Percentiles rank a stretch among this genome's conserved stretches.
Evolutionary conservation across 805 yeast species (phyloP).

Genomic region (Cyberlindnera amylophila): DNA sequence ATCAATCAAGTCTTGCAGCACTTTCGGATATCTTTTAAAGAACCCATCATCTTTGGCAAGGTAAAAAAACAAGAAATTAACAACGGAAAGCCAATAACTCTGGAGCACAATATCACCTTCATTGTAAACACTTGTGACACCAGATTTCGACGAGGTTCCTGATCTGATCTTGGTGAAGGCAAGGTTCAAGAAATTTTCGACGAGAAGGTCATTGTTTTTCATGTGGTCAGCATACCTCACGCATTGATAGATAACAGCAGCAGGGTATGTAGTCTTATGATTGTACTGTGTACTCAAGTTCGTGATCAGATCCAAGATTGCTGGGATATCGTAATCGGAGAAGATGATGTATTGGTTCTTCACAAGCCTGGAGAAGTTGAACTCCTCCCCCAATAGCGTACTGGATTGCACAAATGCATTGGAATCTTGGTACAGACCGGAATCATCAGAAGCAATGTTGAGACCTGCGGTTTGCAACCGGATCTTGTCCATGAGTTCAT

Average conservation of each 20-base stretch:
- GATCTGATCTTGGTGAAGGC: conserved; percentile 60
- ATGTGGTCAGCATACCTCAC: conserved; percentile 63
- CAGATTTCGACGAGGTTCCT: conserved; percentile 57
- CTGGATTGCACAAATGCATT: conserved; percentile 15
- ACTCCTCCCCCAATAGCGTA: conserved; percentile 31
- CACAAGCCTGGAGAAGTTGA: conserved; percentile 52
- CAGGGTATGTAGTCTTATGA: conserved; percentile 49
- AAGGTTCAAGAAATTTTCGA: conserved; percentile 55
- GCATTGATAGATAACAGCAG: conserved; percentile 66
- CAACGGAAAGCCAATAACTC: conserved; percentile 85
- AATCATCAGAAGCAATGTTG: conserved; percentile 17
- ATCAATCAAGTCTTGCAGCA: conserved; percentile 56
- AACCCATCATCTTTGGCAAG: conserved; percentile 61
- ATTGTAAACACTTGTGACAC: conserved; percentile 41
- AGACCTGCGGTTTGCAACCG: conserved; percentile 38
- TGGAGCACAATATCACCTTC: conserved; percentile 63
- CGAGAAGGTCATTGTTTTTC: conserved; percentile 50
- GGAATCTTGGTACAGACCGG: conserved; percentile 24
- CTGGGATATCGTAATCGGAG: conserved; percentile 66
- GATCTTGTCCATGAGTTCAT: conserved; percentile 31
- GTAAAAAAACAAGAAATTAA: conserved; percentile 76
- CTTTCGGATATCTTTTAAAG: conserved; percentile 49
- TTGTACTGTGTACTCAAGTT: conserved; percentile 54
- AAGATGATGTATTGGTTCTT: conserved; percentile 61
- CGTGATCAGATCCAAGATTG: conserved; percentile 60